These are phyloP conservation scores for Marsdenia floribunda DNA, from an alignment of 257 asterid species.

Conservation along the genomic window DNA sequence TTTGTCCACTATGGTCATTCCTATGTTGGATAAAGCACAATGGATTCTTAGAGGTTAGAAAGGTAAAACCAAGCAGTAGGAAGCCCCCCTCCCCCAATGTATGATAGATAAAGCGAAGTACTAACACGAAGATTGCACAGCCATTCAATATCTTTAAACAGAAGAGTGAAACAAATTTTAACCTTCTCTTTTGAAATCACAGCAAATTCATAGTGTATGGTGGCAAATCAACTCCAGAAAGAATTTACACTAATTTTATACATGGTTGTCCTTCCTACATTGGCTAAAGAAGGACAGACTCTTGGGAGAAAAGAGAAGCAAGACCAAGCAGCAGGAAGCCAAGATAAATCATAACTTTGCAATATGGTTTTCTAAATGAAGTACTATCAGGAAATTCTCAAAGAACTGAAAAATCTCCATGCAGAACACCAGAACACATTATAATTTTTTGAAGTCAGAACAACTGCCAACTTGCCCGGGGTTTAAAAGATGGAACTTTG, in stretches of 20 bases:
- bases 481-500: neutral
- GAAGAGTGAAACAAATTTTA: too few species aligned
- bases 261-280: too few species aligned
- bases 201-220: too few species aligned
- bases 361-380: neutral
- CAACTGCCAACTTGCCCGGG: neutral
- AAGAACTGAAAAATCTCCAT: neutral
- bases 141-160: too few species aligned
- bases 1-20: conserved; percentile 4
- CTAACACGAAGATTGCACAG: too few species aligned
- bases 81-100: too few species aligned
- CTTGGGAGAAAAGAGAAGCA: too few species aligned
- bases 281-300: too few species aligned
- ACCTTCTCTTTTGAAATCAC: too few species aligned
- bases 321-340: neutral
- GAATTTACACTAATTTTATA: too few species aligned
- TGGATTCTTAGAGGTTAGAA: neutral
- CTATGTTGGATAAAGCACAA: neutral
- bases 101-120: too few species aligned
- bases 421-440: neutral
- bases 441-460: neutral
- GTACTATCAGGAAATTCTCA: neutral
- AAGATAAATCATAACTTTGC: neutral
- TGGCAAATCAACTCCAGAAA: too few species aligned
- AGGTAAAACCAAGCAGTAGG: neutral